phyloP scores from a whole-genome alignment of 805 yeast genomes.

The Cyberlindnera xylosilytica region DNA sequence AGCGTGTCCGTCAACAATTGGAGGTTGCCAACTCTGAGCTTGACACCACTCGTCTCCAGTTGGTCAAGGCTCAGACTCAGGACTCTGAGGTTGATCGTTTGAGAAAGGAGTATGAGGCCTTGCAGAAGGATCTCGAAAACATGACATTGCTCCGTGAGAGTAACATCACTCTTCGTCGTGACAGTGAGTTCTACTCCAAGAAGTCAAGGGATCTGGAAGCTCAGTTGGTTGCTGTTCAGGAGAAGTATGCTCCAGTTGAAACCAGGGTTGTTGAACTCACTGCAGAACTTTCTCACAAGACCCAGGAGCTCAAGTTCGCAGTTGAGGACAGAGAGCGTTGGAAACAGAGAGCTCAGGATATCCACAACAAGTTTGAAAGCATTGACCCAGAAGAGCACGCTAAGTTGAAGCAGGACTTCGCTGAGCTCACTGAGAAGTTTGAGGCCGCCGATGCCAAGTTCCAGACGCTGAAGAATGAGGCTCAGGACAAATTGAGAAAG shows the following conservation, averaged over 20 bases:
- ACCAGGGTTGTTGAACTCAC: slow-evolving; percentile 34
- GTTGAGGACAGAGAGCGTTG: slow-evolving; percentile 58
- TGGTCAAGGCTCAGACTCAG: slow-evolving; percentile 37
- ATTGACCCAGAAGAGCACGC: slow-evolving; percentile 45
- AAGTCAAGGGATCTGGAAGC: slow-evolving; percentile 38
- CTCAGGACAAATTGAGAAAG: slow-evolving; percentile 28
- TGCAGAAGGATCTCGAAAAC: slow-evolving; percentile 55
- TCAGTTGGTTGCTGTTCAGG: slow-evolving; percentile 31
- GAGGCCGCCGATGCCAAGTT: slow-evolving; percentile 4
- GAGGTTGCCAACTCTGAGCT: slow-evolving; percentile 47
- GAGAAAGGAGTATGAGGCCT: slow-evolving; percentile 39
- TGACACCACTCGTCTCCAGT: slow-evolving; percentile 47
- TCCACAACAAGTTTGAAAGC: slow-evolving; percentile 42
- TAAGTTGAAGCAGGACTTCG: slow-evolving; percentile 32
- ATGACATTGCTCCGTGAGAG: slow-evolving; percentile 65
- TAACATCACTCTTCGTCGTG: slow-evolving; percentile 59
- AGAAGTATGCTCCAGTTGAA: slow-evolving; percentile 44
- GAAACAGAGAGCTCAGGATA: slow-evolving; percentile 49
- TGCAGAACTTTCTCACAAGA: slow-evolving; percentile 45
- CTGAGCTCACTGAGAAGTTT: slow-evolving; percentile 22
- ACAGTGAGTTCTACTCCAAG: slow-evolving; percentile 33
- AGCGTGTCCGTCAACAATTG: slow-evolving; percentile 48
- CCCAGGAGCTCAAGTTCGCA: slow-evolving; percentile 43
- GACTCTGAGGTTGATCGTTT: slow-evolving; percentile 23
- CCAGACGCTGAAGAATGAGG: slow-evolving; percentile 21